Conservation (phyloP, 257 asterid genomes). For the Solanum dulcamara region DNA sequence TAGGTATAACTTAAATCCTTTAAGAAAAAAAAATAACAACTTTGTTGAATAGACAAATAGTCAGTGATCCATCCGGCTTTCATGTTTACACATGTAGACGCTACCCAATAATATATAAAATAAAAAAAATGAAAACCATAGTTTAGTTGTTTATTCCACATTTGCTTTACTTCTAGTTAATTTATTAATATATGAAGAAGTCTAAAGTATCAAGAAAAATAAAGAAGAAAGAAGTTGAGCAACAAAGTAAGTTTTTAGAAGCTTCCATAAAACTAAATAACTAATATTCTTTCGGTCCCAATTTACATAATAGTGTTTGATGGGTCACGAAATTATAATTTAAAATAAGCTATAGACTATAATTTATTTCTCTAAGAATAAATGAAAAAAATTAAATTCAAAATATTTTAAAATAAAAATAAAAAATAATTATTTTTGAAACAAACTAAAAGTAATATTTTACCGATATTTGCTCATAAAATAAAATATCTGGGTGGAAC, state of each 20-base stretch:
- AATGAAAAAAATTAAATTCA: too few relatives aligned
- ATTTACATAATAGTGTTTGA: neutral
- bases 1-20: neutral
- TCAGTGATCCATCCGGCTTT: too few relatives aligned
- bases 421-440: too few relatives aligned
- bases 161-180: neutral
- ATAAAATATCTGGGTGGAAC: too few relatives aligned
- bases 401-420: too few relatives aligned
- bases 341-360: neutral
- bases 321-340: fast-evolving
- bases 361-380: too few relatives aligned
- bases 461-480: too few relatives aligned
- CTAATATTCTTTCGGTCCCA: neutral
- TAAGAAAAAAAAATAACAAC: neutral
- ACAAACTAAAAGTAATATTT: too few relatives aligned
- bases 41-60: neutral
- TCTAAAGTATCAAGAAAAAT: neutral
- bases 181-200: neutral
- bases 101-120: neutral
- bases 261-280: neutral
- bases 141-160: neutral
- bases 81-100: neutral
- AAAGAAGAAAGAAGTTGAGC: neutral
- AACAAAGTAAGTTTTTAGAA: neutral
- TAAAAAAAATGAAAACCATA: neutral